A percentile compares a stretch with the other conserved stretches of the same genome.
Conservation (phyloP, 2,329 filamentous ascomycete genomes). For the Scytalidium lignicola region DNA sequence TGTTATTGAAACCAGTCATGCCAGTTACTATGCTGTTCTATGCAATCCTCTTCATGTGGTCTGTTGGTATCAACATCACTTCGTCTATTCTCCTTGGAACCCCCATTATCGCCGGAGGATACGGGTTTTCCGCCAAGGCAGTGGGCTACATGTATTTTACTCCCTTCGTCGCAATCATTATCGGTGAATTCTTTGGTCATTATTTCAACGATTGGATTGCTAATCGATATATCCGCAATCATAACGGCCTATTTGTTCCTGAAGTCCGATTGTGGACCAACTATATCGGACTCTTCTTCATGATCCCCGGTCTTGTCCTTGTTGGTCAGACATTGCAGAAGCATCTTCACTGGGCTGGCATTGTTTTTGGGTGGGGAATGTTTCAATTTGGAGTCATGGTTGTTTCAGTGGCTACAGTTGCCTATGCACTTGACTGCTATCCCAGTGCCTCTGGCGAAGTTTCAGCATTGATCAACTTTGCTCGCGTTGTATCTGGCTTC, state of each 20-base stretch:
- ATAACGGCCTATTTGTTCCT: constrained; percentile 50
- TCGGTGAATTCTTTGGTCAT: constrained; percentile 50
- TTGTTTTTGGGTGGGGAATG: too few species aligned
- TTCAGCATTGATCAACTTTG: too few species aligned
- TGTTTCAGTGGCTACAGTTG: too few species aligned
- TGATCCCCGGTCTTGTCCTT: constrained; percentile 45
- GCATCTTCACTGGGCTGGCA: too few species aligned
- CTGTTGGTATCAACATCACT: constrained; percentile 52
- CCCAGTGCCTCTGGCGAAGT: too few species aligned
- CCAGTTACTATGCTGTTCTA: constrained; percentile 33
- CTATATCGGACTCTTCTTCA: constrained; percentile 42
- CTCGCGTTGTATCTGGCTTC: too few species aligned
- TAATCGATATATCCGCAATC: constrained; percentile 36
- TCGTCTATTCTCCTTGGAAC: constrained; percentile 49
- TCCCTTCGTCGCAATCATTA: constrained; percentile 46
- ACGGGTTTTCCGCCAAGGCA: too few species aligned
- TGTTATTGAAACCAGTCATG: constrained; percentile 35
- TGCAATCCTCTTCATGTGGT: constrained; percentile 41
- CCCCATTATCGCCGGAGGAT: neutral
- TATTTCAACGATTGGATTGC: constrained; percentile 50
- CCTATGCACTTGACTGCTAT: too few species aligned
- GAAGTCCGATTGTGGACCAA: constrained; percentile 47
- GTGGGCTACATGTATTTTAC: constrained; percentile 52
- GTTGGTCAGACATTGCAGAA: too few species aligned
- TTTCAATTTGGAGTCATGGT: too few species aligned